Evolutionary conservation across 1,284 basidiomycete species (phyloP).

Genomic region (Phenoliferia sp.): DNA sequence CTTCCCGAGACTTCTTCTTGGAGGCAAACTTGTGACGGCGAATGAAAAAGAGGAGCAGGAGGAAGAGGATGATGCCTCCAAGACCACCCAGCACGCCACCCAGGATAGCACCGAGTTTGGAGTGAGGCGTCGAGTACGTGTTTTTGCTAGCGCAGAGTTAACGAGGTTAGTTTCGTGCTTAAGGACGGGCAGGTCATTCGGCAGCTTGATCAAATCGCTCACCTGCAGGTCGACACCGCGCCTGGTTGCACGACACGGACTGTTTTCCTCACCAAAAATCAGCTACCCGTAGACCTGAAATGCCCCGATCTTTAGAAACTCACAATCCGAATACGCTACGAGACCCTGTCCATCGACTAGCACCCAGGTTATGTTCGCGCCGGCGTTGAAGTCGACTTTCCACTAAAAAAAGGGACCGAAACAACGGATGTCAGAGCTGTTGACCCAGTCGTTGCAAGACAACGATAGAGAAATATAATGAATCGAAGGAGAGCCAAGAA

Average conservation of each 20-base stretch:
- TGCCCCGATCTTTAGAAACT: too few relatives aligned
- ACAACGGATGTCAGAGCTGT: too few relatives aligned
- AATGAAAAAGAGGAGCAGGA: background rate
- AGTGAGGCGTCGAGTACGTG: background rate
- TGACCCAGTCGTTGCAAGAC: too few relatives aligned
- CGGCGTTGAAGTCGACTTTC: slow-evolving; percentile 3
- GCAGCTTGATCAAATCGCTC: background rate
- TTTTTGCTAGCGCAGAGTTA: too few relatives aligned
- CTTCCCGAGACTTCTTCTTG: background rate
- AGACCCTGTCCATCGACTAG: background rate
- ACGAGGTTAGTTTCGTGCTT: background rate
- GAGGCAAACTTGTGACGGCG: background rate
- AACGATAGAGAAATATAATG: too few relatives aligned
- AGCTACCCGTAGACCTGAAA: too few relatives aligned
- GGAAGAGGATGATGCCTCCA: background rate
- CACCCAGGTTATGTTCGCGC: slow-evolving; percentile 3
- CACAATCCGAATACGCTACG: slow-evolving; percentile 1
- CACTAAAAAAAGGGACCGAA: slow-evolving; percentile 1
- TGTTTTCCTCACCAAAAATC: too few relatives aligned
- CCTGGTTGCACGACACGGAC: slow-evolving; percentile 4
- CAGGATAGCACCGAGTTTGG: background rate
- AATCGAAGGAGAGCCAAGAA: too few relatives aligned
- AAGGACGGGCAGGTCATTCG: background rate
- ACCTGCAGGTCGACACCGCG: background rate
- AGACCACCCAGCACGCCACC: slow-evolving; percentile 2